Evolutionary conservation across 2,329 filamentous ascomycete genomes (phyloP).

Genomic region (Colletotrichum somersetense): DNA sequence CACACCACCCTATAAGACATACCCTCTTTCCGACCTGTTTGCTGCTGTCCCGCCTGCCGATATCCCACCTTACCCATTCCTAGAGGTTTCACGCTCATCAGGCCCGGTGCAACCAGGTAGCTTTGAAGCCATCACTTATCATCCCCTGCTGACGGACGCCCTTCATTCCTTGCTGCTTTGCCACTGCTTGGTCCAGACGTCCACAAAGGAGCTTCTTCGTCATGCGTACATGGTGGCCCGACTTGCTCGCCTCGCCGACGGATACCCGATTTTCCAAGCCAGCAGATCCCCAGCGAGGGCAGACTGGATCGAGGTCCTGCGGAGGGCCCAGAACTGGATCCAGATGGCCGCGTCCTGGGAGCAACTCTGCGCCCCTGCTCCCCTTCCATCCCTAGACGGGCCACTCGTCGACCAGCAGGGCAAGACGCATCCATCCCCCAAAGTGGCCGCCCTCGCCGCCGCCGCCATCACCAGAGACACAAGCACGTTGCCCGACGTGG

Average conservation of each 20-base stretch:
- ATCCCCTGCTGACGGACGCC: constrained; percentile 83
- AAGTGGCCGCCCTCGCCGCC: constrained; percentile 50
- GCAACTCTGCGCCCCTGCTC: constrained; percentile 72
- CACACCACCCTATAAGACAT: constrained; percentile 54
- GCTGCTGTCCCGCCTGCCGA: constrained; percentile 73
- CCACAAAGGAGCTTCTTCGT: constrained; percentile 79
- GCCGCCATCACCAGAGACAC: constrained; percentile 50
- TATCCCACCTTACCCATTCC: constrained; percentile 75
- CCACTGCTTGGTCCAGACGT: constrained; percentile 84
- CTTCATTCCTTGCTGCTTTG: constrained; percentile 83
- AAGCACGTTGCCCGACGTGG: constrained; percentile 48
- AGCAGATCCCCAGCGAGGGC: constrained; percentile 78
- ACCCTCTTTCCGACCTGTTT: constrained; percentile 74
- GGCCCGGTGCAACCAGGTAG: constrained; percentile 52
- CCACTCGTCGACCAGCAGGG: constrained; percentile 43
- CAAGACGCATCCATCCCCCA: constrained; percentile 45
- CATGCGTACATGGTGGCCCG: constrained; percentile 87
- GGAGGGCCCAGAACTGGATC: constrained; percentile 77
- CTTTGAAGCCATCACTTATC: constrained; percentile 78
- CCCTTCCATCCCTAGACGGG: constrained; percentile 56
- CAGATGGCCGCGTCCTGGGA: constrained; percentile 77
- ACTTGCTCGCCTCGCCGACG: constrained; percentile 79
- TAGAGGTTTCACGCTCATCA: constrained; percentile 50
- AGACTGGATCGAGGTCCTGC: constrained; percentile 84
- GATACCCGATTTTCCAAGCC: constrained; percentile 83